Evolutionary conservation across 257 asterid species (phyloP).

Genomic region (Fraxinus quadrangulata): DNA sequence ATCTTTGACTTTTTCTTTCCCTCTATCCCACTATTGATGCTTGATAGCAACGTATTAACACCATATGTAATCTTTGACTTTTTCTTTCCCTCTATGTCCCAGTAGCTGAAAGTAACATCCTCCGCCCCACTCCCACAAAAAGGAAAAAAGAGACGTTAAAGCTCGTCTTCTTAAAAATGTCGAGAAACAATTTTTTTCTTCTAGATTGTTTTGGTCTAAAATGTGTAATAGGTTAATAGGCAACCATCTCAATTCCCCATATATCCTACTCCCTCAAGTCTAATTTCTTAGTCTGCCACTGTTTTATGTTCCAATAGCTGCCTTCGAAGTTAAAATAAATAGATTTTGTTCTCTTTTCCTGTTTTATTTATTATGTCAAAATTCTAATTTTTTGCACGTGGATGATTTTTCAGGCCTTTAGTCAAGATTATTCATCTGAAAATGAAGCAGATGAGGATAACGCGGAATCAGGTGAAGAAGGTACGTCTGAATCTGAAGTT

Average conservation of each 20-base stretch:
- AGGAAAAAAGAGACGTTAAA: background rate
- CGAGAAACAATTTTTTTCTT: background rate
- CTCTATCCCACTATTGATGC: background rate
- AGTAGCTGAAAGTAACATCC: background rate
- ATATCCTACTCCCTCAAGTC: conserved; percentile 10
- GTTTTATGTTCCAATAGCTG: conserved; percentile 17
- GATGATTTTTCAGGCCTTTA: conserved; percentile 57
- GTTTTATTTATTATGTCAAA: background rate
- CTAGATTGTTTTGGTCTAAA: conserved; percentile 8
- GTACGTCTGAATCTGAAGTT: conserved; percentile 73
- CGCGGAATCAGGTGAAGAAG: conserved; percentile 56
- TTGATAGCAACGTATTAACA: too few relatives aligned
- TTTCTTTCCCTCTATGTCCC: background rate
- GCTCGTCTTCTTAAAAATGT: background rate
- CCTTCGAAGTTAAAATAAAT: conserved; percentile 6
- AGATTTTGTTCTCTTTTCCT: background rate
- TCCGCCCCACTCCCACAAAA: background rate
- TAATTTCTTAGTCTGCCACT: conserved; percentile 17
- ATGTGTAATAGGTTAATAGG: background rate
- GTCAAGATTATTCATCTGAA: conserved; percentile 72
- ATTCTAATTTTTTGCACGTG: conserved; percentile 14
- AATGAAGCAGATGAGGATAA: conserved; percentile 73
- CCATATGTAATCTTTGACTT: too few relatives aligned
- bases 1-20: background rate
- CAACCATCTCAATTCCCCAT: background rate